Base-by-base conservation (phyloP, 768 basidiomycete genomes). In the Mycena galopus region DNA sequence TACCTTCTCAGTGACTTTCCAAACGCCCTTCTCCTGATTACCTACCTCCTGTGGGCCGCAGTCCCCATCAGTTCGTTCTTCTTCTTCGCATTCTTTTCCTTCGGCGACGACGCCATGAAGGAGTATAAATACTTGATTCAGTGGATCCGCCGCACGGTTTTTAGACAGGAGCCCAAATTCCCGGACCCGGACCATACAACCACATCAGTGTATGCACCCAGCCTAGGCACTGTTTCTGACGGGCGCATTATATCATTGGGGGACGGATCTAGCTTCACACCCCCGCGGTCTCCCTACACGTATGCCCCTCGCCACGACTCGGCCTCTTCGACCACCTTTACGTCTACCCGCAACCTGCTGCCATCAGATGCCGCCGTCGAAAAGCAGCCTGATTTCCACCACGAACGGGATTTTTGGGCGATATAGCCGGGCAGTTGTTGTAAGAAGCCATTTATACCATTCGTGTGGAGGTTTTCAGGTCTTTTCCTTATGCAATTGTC, bases 81-180 rank as follows among this genome's bases (percentile, higher is more conserved):
- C 25, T 68, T 68, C 50, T 68, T 68, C 6, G 21, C n/a, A 10
- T 68, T 68, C n/a, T 68, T 68, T 37, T 19, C 67, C 33, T 68
- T 68, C 12, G 67, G 67, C 4, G 51, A 37, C 37, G 67, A 68
- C 23, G 44, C 67, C 10, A 32, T 47, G 59, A 56, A 60, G 50
- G 67, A 68, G 16, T 68, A 61, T n/a, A 21, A 50, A 17, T n/a
- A 37, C 11, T 30, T 51, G 5, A 4, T 39, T n/a, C 8, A n/a
- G 17, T 58, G 57, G 57, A 35, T 35, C 32, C 17, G 33, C 57
- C 33, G 19, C 7, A 53, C 27, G 14, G 51, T 27, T 29, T 19
- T 29, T 5, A 29, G 25, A 19, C 14, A 5, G 12, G 25, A 50
- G 8, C 47, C n/a, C n/a, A 50, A 50, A 50, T n/a, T 23, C 47